A percentile compares a stretch with the other conserved stretches of the same genome.
Conservation (phyloP, 208 protist genomes). For the Naegleria gruberi region DNA sequence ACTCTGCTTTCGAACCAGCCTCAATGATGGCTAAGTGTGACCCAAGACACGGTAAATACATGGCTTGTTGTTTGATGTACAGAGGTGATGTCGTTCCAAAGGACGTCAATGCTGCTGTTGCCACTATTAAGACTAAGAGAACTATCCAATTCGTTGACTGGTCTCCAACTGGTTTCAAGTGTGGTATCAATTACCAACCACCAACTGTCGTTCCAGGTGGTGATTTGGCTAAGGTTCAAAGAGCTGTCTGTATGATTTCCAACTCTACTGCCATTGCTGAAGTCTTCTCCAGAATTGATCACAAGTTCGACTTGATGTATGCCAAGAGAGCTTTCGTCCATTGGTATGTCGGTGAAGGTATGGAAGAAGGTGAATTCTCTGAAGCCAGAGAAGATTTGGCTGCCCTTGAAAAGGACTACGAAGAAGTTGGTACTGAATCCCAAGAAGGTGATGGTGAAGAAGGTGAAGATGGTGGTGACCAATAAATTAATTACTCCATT, state of each 20-base stretch:
- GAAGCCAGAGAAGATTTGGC: conserved; percentile 84
- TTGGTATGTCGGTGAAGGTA: conserved; percentile 91
- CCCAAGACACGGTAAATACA: conserved; percentile 81
- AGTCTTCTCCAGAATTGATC: conserved; percentile 77
- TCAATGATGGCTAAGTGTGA: conserved; percentile 82
- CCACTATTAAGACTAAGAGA: conserved; percentile 77
- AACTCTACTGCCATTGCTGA: conserved; percentile 85
- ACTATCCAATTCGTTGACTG: conserved; percentile 88
- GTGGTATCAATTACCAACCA: conserved; percentile 94
- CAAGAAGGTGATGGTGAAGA: conserved; percentile 20
- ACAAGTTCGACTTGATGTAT: conserved; percentile 92
- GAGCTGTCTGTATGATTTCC: conserved; percentile 87
- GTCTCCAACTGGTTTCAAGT: conserved; percentile 94
- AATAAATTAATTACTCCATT: neutral
- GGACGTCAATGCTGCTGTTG: conserved; percentile 73
- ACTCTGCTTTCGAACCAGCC: conserved; percentile 67
- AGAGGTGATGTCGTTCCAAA: conserved; percentile 85
- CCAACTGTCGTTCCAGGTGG: conserved; percentile 79
- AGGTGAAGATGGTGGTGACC: conserved; percentile 40
- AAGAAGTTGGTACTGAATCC: conserved; percentile 69
- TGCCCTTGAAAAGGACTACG: conserved; percentile 85
- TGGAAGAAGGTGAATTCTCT: conserved; percentile 87
- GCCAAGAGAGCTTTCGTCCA: conserved; percentile 87
- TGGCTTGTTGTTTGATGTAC: conserved; percentile 86
- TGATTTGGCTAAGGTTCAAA: conserved; percentile 79